Evolutionary conservation across 2,329 filamentous ascomycete genomes (phyloP).

Genomic region (Cercospora sp.): DNA sequence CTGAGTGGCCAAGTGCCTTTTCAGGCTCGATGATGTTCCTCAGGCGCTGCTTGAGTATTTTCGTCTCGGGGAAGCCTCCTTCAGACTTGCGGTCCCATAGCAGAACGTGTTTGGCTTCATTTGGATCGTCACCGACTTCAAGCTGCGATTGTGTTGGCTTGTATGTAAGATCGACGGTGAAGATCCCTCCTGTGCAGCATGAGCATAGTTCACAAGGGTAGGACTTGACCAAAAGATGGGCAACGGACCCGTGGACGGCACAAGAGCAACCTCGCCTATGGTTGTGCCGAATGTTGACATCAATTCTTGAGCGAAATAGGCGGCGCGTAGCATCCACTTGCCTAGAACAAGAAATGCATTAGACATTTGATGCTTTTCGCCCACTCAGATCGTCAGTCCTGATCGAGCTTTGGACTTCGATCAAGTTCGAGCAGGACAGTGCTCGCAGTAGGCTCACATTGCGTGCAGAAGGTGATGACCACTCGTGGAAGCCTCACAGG

Average conservation of each 20-base stretch:
- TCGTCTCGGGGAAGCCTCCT: slow-evolving; percentile 91
- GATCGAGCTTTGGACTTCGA: slow-evolving; percentile 20
- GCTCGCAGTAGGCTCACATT: slow-evolving; percentile 51
- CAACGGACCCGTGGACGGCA: slow-evolving; percentile 69
- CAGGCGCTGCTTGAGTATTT: slow-evolving; percentile 82
- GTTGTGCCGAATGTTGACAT: slow-evolving; percentile 85
- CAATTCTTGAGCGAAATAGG: slow-evolving; percentile 87
- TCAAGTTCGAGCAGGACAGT: neutral
- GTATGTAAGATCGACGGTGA: slow-evolving; percentile 67
- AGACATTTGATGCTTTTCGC: neutral
- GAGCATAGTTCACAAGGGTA: neutral
- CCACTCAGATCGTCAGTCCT: slow-evolving; percentile 18
- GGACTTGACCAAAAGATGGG: neutral
- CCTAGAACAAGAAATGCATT: neutral
- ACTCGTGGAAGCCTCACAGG: slow-evolving; percentile 62
- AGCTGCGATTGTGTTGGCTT: slow-evolving; percentile 13
- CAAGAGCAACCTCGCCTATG: slow-evolving; percentile 82
- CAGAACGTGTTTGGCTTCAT: slow-evolving; percentile 49
- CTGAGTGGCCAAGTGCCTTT: slow-evolving; percentile 73
- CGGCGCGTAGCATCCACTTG: slow-evolving; percentile 38
- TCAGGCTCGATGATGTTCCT: slow-evolving; percentile 78
- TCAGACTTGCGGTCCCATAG: slow-evolving; percentile 88
- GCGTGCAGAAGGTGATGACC: slow-evolving; percentile 88
- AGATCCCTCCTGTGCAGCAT: slow-evolving; percentile 58
- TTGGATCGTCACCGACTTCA: slow-evolving; percentile 14